Evolutionary conservation across 2,329 filamentous ascomycete genomes (phyloP).

Genomic region (Coniella lustricola): DNA sequence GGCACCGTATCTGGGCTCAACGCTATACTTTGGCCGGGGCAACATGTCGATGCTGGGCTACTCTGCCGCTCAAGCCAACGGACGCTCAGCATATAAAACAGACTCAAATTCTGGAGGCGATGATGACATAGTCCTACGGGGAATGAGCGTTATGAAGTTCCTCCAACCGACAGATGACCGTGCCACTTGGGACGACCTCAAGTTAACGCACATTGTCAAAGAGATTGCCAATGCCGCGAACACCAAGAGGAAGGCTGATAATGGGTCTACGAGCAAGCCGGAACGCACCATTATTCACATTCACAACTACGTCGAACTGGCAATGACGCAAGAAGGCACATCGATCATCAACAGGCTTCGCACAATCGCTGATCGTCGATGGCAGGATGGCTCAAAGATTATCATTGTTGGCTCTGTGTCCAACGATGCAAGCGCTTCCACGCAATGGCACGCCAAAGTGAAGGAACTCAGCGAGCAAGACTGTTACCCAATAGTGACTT

Average conservation of each 20-base stretch:
- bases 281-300: constrained; percentile 62
- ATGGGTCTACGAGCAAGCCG: constrained; percentile 8
- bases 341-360: constrained; percentile 65
- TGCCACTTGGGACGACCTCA: constrained; percentile 50
- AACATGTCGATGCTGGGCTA: constrained; percentile 50
- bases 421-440: constrained; percentile 40
- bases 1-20: constrained; percentile 62
- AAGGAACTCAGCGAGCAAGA: constrained; percentile 27
- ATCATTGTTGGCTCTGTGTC: constrained; percentile 72
- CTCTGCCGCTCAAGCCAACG: constrained; percentile 46
- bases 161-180: constrained; percentile 31
- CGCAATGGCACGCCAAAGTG: constrained; percentile 22
- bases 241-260: constrained; percentile 23
- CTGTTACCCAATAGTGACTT: constrained; percentile 19
- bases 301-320: constrained; percentile 74
- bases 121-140: constrained; percentile 19
- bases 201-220: constrained; percentile 51
- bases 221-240: constrained; percentile 46
- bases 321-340: constrained; percentile 59
- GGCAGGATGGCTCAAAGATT: constrained; percentile 63
- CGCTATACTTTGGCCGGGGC: constrained; percentile 39
- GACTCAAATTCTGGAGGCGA: constrained; percentile 30
- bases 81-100: constrained; percentile 34
- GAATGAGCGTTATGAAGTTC: constrained; percentile 23
- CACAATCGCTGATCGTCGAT: constrained; percentile 62